Base-by-base conservation (phyloP, 2,329 filamentous ascomycete genomes). In the Penicillium crustosum region DNA sequence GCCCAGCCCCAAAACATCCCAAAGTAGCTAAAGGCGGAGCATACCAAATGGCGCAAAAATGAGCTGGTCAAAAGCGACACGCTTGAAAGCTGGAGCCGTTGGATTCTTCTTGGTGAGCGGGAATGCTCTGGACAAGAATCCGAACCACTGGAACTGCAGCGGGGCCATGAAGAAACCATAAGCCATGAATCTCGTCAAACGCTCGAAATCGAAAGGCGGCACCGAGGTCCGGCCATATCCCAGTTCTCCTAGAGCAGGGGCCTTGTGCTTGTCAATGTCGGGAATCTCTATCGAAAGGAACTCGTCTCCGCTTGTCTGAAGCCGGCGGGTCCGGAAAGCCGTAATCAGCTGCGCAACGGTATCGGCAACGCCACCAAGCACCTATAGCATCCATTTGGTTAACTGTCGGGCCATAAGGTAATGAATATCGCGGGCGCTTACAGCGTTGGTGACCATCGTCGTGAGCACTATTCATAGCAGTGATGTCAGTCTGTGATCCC, bases 401-500 rank as follows among this genome's bases (percentile, higher is more conserved):
- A 58, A 42, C 47, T 48, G 39, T n/a, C n/a, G 43, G 49, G 53
- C 36, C 29, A 13, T 35, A 25, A 23, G n/a, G 41, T n/a, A n/a
- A n/a, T 29, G 5, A 55, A 45, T 29, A 8, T 47, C 23, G 29
- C 49, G 41, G 41, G 25, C 8, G 61, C 84, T 72, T 85, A 89
- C 89, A 66, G 94, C 90, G 79, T 99, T 99, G 74, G 93, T 96
- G 72, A 97, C 91, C 93, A 99, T 99, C 77, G 96, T 99, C 61
- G 94, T 99, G 70, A 99, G 85, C 42, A 99, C 90, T 90, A 72
- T 58, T 35, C 8, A 47, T 13, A 41, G 31, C 51, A 21, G 27
- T 57, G 33, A 58, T 49, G 66, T 70, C 57, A 69, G 65, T 57
- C 23, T 49, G 25, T 42, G 19, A 17, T 21, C 29, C 38, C 29